Conservation (phyloP, 73 alveolate genomes). For the Loxodes magnus region DNA sequence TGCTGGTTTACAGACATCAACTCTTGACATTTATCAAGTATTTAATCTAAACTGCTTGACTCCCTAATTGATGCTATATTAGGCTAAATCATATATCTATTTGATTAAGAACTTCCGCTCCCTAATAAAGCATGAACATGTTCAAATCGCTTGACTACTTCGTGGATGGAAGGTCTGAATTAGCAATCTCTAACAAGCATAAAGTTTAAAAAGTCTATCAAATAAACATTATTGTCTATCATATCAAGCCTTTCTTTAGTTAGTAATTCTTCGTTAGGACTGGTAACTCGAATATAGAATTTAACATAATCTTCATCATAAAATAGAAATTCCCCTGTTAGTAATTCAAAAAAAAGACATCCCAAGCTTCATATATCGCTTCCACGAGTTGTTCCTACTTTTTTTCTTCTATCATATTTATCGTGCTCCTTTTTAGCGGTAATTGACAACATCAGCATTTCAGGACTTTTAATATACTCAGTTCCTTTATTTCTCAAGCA, state of each 20-base stretch:
- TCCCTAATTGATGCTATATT: too few species aligned
- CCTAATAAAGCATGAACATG: constrained; percentile 92
- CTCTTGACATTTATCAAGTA: too few species aligned
- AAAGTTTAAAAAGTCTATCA: constrained; percentile 87
- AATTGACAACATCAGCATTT: constrained; percentile 84
- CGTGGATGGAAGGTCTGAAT: constrained; percentile 87
- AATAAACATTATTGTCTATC: constrained; percentile 75
- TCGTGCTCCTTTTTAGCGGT: constrained; percentile 93
- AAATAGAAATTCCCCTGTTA: constrained; percentile 92
- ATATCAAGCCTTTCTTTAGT: constrained; percentile 66
- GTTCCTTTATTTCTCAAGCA: constrained; percentile 93
- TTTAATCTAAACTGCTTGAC: too few species aligned
- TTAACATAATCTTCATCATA: constrained; percentile 60
- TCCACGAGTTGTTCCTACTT: constrained; percentile 95
- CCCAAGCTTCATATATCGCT: constrained; percentile 97
- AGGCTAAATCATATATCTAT: too few species aligned
- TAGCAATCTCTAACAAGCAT: constrained; percentile 89
- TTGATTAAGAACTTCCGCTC: too few species aligned
- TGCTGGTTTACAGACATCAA: constrained; percentile 21
- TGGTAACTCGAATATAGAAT: constrained; percentile 61
- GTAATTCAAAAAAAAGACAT: constrained; percentile 86
- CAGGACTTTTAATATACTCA: constrained; percentile 93
- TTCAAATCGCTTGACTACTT: constrained; percentile 93
- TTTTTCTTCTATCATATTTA: constrained; percentile 95
- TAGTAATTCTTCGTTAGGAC: constrained; percentile 69